Evolutionary conservation across 2,329 filamentous ascomycete genomes (phyloP).

Genomic region (Blumeria hordei): DNA sequence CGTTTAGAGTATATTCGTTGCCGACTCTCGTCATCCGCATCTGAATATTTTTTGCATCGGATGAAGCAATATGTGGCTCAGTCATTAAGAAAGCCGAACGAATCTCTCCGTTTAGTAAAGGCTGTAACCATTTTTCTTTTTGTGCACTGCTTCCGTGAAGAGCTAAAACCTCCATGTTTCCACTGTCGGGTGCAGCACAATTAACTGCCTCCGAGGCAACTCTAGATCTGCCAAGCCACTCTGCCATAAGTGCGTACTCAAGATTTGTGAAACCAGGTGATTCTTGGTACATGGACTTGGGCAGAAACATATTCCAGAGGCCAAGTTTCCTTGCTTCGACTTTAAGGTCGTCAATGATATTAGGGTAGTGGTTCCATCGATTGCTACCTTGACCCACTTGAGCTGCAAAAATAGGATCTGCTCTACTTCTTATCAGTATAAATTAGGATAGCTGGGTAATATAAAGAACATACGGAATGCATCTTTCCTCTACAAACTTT

Average conservation of each 20-base stretch:
- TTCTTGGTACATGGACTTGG: slow-evolving; percentile 85
- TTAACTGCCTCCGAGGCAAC: slow-evolving; percentile 72
- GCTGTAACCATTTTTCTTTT: slow-evolving; percentile 62
- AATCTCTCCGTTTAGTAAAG: slow-evolving; percentile 63
- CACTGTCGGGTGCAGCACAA: slow-evolving; percentile 75
- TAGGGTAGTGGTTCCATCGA: slow-evolving; percentile 60
- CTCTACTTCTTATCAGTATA: slow-evolving; percentile 20
- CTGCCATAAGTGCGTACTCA: slow-evolving; percentile 94
- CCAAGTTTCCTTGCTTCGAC: slow-evolving; percentile 57
- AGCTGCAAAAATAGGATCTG: slow-evolving; percentile 57
- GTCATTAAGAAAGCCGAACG: slow-evolving; percentile 87
- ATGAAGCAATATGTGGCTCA: slow-evolving; percentile 68
- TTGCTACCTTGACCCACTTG: slow-evolving; percentile 50
- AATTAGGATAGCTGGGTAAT: background rate
- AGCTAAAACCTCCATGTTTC: slow-evolving; percentile 86
- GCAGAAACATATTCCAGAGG: slow-evolving; percentile 96
- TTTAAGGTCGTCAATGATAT: slow-evolving; percentile 76
- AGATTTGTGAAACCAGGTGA: slow-evolving; percentile 86
- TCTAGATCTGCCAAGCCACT: slow-evolving; percentile 71
- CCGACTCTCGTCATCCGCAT: slow-evolving; percentile 64
- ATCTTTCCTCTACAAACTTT: slow-evolving; percentile 94
- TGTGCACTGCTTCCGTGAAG: slow-evolving; percentile 74
- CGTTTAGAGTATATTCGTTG: slow-evolving; percentile 76
- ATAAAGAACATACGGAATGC: slow-evolving; percentile 36
- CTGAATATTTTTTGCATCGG: slow-evolving; percentile 82